Base-by-base conservation (phyloP, 192 early-diverging fungal genomes). In the Powellomyces hirtus region DNA sequence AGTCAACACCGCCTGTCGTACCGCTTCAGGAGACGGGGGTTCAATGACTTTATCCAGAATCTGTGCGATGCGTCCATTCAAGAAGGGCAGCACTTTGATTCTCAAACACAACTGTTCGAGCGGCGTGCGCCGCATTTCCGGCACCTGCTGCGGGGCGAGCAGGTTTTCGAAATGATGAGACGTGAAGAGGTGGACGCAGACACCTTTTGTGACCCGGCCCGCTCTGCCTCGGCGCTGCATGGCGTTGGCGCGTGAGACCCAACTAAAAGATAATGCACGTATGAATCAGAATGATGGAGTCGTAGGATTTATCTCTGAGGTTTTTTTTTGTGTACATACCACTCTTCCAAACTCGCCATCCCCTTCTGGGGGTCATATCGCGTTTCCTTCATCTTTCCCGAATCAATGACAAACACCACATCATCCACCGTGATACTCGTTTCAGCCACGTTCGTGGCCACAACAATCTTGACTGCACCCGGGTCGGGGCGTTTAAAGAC, bases 391-490 rank as follows among this genome's bases (percentile, higher is more conserved):
- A 87, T 88, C 74, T 82, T 87, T 7, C 89, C 91, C 0, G 82
- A 82, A 71, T 92, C 90, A 60, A 92, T 80, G 13, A 91, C 89
- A 51, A 85, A 79, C 26, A 76, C 89, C 4, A 90, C 82, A 78
- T 92, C 91, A 22, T 93, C 89, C 76, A 83, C 66, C 0, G 95
- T 92, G 59, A 92, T 89, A 66, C 79, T 78, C 0, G 91, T 92
- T 71, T 91, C 91, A 3, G 91, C 91, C 37, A 92, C 86, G 57
- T 91, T 92, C n/a, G 91, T 92, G 0, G 90, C 83, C 31, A 91
- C 75, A 14, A 92, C 85, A 62, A 92, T 83, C 71, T 92, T 92
- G 33, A 86, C 75, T 6, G 80, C 45, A 14, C 83, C 80, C 3
- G 60, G 53, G 0, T 83, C 79, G 0, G 86, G 81, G 2, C 68